A percentile compares a stretch with the other conserved stretches of the same genome.
Evolutionary conservation across 495 filamentous ascomycete genomes (phyloP).

Genomic region (Aspergillus homomorphus): DNA sequence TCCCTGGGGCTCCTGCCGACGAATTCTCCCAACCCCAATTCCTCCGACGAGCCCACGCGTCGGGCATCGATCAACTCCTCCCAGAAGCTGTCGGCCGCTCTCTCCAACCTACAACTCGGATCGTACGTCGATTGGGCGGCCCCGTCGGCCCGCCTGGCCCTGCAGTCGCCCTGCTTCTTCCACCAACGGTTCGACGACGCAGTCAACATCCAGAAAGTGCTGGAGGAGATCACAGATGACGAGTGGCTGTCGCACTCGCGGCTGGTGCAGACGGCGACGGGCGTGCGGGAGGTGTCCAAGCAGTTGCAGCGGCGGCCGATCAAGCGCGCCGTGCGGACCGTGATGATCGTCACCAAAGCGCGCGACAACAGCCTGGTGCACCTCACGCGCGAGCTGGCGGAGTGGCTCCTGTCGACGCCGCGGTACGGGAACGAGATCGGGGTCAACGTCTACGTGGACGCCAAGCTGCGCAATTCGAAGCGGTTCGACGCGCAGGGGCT

Average conservation of each 20-base stretch:
- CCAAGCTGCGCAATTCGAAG: constrained; percentile 79
- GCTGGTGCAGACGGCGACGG: constrained; percentile 89
- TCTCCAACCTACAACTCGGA: constrained; percentile 57
- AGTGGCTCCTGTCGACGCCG: constrained; percentile 82
- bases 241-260: constrained; percentile 89
- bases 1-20: constrained; percentile 47
- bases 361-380: constrained; percentile 84
- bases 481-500: constrained; percentile 79
- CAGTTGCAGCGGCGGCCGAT: constrained; percentile 87
- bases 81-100: constrained; percentile 61
- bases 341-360: constrained; percentile 98
- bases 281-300: constrained; percentile 90
- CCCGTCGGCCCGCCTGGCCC: constrained; percentile 58
- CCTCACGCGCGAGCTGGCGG: constrained; percentile 78
- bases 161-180: constrained; percentile 95
- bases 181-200: constrained; percentile 95
- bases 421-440: constrained; percentile 77
- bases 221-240: constrained; percentile 89
- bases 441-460: constrained; percentile 91
- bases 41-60: constrained; percentile 42
- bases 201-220: constrained; percentile 88
- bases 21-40: constrained; percentile 22
- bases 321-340: constrained; percentile 78
- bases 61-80: constrained; percentile 44
- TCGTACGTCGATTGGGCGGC: constrained; percentile 48